These are phyloP conservation scores for Colletotrichum horii DNA, from an alignment of 2,329 filamentous ascomycete species.

Conservation along the genomic window DNA sequence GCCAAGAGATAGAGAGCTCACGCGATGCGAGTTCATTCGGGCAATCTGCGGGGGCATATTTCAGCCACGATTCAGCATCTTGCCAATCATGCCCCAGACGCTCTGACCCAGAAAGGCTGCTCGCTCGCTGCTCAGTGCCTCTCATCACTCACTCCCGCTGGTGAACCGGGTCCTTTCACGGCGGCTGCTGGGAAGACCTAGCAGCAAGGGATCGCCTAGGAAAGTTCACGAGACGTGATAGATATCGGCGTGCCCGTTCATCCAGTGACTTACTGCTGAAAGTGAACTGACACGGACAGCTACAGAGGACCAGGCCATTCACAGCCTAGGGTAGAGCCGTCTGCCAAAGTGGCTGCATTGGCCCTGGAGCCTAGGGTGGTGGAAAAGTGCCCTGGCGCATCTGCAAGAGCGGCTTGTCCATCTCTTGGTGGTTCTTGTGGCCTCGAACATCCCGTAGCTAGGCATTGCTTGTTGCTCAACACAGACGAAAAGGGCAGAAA, in stretches of 20 bases:
- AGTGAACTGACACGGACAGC: background rate
- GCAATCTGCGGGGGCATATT: conserved; percentile 16
- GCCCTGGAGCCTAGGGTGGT: background rate
- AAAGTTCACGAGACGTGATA: background rate
- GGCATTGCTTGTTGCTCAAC: conserved; percentile 1
- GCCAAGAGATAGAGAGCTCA: conserved; percentile 14
- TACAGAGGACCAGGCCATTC: background rate
- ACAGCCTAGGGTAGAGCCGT: background rate
- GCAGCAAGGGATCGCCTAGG: background rate
- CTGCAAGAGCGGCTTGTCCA: background rate
- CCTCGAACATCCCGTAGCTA: background rate
- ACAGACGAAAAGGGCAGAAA: background rate
- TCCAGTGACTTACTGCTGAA: background rate
- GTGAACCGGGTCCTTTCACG: background rate
- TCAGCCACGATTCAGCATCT: conserved; percentile 9
- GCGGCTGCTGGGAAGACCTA: background rate
- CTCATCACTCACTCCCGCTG: background rate
- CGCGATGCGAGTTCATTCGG: conserved; percentile 3
- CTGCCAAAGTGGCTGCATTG: background rate
- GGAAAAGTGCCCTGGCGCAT: background rate
- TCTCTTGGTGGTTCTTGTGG: background rate
- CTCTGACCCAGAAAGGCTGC: background rate
- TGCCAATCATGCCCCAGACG: conserved; percentile 4
- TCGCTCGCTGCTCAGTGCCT: background rate
- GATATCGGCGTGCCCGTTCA: conserved; percentile 5